These are phyloP conservation scores for Vanderwaltozyma verrucispora DNA, from an alignment of 805 yeast genomes.

Conservation along the genomic window DNA sequence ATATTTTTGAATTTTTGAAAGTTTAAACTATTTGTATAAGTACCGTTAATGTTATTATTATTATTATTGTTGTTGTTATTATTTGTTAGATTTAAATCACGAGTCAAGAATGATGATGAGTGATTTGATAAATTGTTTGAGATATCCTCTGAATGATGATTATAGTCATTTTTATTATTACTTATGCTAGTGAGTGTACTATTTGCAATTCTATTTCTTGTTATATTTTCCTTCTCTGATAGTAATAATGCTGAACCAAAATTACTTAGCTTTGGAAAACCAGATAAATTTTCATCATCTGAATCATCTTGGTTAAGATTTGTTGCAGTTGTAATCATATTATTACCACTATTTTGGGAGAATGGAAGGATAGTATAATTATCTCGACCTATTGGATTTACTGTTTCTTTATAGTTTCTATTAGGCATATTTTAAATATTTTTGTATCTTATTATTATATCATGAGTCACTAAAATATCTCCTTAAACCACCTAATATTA, in stretches of 20 bases:
- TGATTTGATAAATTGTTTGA: background rate
- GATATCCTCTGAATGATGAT: too few species aligned
- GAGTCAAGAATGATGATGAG: background rate
- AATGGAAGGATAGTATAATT: background rate
- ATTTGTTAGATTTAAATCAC: too few species aligned
- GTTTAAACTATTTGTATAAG: conserved; percentile 9
- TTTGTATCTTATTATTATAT: too few species aligned
- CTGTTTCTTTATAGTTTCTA: too few species aligned
- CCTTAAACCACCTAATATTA: too few species aligned
- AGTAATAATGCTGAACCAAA: conserved; percentile 25
- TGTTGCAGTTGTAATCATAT: background rate
- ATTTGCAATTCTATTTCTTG: background rate
- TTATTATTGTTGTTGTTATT: background rate
- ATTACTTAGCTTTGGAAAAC: conserved; percentile 24
- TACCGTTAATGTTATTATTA: background rate
- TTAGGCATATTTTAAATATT: too few species aligned
- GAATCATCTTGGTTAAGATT: conserved; percentile 4
- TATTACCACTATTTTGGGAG: background rate
- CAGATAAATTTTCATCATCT: conserved; percentile 21
- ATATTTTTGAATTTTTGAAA: conserved; percentile 13
- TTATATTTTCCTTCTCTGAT: conserved; percentile 1
- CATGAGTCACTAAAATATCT: too few species aligned
- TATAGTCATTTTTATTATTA: background rate
- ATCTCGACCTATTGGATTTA: too few species aligned
- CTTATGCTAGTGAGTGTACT: background rate